Base-by-base conservation (phyloP, 2,329 filamentous ascomycete species). In the Neonectria neomacrospora region DNA sequence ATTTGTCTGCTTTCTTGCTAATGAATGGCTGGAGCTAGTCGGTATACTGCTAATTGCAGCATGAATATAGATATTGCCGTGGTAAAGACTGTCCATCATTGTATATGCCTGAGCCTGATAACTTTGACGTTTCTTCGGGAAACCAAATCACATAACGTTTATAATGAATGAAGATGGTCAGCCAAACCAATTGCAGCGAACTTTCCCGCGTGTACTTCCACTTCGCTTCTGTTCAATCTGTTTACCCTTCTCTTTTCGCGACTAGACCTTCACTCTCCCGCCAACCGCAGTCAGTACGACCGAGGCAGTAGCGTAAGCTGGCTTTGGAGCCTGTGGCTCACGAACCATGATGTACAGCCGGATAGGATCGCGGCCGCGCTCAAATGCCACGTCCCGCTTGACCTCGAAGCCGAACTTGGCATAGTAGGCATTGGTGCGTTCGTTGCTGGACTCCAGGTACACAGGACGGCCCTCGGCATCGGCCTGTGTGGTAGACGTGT, bases 341-440 rank as follows among this genome's bases (percentile, higher is more conserved):
- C 92, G 85, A 55, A 95, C 90, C 92, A 96, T 96, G 79, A 94
- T 91, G 74, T 91, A 90, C 76, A 95, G 80, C 61, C 82, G 82
- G 53, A 94, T 85, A 28, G 90, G 86, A 63, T 84, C 81, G 28
- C 78, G 76, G 10, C 83, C 87, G 53, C 89, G 81, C 73, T 84
- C 80, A 71, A 94, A 80, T 74, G 85, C 83, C 68, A 95, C 86
- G 71, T 88, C 85, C 71, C 85, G 85, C 74, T 83, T 84, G 69
- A 85, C 77, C 75, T 88, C 85, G 76, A 95, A 96, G 30, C 91
- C 92, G 77, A 92, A 89, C 77, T 89, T 91, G 68, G 85, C 80
- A 77, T 96, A 96, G 77, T 94, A 93, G 34, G 79, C 77, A 66
- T 88, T 86, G 76, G 95, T 96, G 65, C 80, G 80, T 61, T 79